Conservation (phyloP, 2,329 filamentous ascomycete species). For the Rasamsonia emersonii region DNA sequence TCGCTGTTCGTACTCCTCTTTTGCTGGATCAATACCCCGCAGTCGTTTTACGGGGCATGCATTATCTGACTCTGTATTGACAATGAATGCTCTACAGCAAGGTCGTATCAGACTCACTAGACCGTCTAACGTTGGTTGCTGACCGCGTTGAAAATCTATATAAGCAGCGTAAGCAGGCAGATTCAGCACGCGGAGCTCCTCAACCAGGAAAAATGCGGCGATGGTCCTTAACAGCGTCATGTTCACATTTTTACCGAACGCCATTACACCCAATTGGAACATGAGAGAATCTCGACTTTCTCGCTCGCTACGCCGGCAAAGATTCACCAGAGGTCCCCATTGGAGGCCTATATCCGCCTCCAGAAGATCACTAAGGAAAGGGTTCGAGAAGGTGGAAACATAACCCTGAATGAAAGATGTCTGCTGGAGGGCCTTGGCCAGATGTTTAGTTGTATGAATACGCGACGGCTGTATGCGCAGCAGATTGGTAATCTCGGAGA, state of each 20-base stretch:
- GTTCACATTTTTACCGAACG: conserved; percentile 32
- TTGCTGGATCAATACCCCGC: conserved; percentile 14
- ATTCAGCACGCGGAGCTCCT: conserved; percentile 28
- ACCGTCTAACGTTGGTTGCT: conserved; percentile 12
- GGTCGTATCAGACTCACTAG: too few relatives aligned
- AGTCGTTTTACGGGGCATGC: too few relatives aligned
- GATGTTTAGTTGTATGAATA: conserved; percentile 15
- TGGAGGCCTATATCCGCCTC: conserved; percentile 26
- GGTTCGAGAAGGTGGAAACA: conserved; percentile 18
- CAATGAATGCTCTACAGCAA: too few relatives aligned
- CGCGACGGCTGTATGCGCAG: conserved; percentile 16
- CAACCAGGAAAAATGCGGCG: conserved; percentile 36
- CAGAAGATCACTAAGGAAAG: conserved; percentile 34
- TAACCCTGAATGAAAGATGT: conserved; percentile 34
- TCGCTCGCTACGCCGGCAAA: conserved; percentile 19
- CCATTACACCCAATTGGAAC: conserved; percentile 40
- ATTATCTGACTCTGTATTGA: too few relatives aligned
- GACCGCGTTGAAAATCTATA: conserved; percentile 3
- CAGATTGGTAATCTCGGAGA: conserved; percentile 16
- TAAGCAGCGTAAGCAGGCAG: conserved; percentile 30
- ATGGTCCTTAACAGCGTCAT: conserved; percentile 37
- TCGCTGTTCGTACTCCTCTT: conserved; percentile 18
- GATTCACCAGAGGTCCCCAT: conserved; percentile 38
- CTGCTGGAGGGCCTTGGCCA: conserved; percentile 21
- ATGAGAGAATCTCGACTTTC: conserved; percentile 26